Percentiles rank a stretch among this genome's conserved stretches.
These are phyloP conservation scores for Pinus albicaulis DNA, from an alignment of 75 land plant species.

Conservation along the genomic window DNA sequence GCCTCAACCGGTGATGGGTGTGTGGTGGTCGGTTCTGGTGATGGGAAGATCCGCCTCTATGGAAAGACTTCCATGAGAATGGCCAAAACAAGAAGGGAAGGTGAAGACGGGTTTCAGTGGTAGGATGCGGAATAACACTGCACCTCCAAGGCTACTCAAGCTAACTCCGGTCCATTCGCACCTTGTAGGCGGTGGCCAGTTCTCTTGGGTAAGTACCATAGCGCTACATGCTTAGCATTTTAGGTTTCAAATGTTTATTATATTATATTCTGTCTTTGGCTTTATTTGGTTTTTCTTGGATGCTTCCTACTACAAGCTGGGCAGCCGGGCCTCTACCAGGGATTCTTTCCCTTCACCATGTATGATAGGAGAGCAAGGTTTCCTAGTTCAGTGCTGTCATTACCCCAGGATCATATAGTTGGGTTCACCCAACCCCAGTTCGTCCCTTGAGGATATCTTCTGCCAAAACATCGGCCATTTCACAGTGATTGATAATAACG, in stretches of 20 bases:
- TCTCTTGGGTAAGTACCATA: conserved; percentile 83
- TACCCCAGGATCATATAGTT: too few species aligned
- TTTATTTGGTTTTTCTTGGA: too few species aligned
- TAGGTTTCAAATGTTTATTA: neutral
- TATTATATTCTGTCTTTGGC: too few species aligned
- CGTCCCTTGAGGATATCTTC: too few species aligned
- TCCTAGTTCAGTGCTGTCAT: too few species aligned
- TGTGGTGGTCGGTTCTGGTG: conserved; percentile 93
- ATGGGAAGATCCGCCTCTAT: conserved; percentile 94
- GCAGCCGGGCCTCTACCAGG: too few species aligned
- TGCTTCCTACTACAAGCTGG: too few species aligned
- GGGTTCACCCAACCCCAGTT: too few species aligned
- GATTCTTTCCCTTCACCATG: too few species aligned
- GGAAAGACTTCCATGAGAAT: conserved; percentile 88
- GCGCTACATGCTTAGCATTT: neutral
- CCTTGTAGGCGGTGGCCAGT: conserved; percentile 91
- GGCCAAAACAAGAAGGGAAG: conserved; percentile 97
- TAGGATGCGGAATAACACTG: conserved; percentile 90
- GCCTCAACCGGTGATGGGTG: conserved; percentile 96
- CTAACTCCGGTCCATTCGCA: conserved; percentile 94
- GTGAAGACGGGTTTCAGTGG: conserved; percentile 96
- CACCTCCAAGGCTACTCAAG: conserved; percentile 95
- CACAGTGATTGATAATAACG: too few species aligned
- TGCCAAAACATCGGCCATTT: too few species aligned
- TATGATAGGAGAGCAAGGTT: too few species aligned